Evolutionary conservation across 1,139 yeast genomes (phyloP).

Genomic region (Sugiyamaella grinbergsii): DNA sequence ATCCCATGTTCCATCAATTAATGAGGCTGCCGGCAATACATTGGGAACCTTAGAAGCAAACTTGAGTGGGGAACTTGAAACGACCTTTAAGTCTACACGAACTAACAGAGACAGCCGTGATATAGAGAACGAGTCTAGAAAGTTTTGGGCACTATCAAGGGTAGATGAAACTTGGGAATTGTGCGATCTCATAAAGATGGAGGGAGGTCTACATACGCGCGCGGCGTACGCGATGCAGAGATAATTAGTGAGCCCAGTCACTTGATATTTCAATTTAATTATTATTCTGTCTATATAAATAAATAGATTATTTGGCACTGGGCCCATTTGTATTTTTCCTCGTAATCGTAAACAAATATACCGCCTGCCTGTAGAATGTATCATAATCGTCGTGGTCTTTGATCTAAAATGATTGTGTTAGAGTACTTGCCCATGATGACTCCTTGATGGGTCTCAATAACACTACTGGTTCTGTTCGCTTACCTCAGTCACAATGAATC

Average conservation of each 20-base stretch:
- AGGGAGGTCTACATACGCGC: no score
- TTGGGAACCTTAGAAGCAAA: no score
- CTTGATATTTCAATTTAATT: not conserved
- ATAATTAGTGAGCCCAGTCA: no score
- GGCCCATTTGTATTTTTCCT: no score
- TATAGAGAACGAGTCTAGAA: no score
- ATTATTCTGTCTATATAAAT: not conserved
- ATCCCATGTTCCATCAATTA: not conserved
- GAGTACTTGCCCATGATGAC: not conserved
- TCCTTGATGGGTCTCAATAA: slow-evolving; percentile 7
- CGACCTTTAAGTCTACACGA: no score
- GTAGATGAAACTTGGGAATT: no score
- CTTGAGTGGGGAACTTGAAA: not conserved
- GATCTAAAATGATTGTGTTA: slow-evolving; percentile 30
- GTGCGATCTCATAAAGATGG: no score
- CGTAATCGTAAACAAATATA: slow-evolving; percentile 47
- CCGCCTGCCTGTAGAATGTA: slow-evolving; percentile 44
- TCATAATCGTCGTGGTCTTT: slow-evolving; percentile 46
- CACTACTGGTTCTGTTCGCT: no score
- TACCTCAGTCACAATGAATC: slow-evolving; percentile 43
- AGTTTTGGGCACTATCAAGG: no score
- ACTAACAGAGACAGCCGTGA: no score
- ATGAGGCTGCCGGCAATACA: not conserved
- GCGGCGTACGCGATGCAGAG: no score
- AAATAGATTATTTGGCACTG: not conserved